phyloP scores from a whole-genome alignment of 768 basidiomycete genomes.

The Termitomyces sp. region DNA sequence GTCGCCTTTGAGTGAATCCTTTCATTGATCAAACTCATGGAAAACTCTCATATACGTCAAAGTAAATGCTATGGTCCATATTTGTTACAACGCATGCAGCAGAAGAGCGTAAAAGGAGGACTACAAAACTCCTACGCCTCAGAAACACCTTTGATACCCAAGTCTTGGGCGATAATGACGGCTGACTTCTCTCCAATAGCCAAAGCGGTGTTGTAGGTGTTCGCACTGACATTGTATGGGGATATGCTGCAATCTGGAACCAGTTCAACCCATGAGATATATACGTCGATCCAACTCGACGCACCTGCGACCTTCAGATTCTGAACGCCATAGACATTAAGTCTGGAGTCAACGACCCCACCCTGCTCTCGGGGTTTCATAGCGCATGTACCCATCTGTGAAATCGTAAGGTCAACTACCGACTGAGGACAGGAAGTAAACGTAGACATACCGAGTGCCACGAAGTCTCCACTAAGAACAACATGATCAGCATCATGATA shows the following conservation, averaged over 20 bases:
- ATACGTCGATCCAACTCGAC: slow-evolving; percentile 1
- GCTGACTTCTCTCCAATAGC: slow-evolving; percentile 63
- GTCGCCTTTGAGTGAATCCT: neutral
- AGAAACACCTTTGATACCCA: slow-evolving; percentile 23
- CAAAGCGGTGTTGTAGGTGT: slow-evolving; percentile 40
- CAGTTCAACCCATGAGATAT: neutral
- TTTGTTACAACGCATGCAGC: neutral
- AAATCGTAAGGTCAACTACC: too few relatives aligned
- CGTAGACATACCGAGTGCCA: slow-evolving; percentile 41
- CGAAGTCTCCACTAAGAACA: slow-evolving; percentile 31
- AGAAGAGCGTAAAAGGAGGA: neutral
- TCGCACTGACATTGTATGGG: slow-evolving; percentile 36
- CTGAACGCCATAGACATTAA: slow-evolving; percentile 60
- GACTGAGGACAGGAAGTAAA: too few relatives aligned
- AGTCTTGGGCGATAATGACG: slow-evolving; percentile 54
- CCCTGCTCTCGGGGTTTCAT: slow-evolving; percentile 61
- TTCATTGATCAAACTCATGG: neutral
- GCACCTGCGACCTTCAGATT: slow-evolving; percentile 58
- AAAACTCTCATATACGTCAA: neutral
- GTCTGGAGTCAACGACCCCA: slow-evolving; percentile 59
- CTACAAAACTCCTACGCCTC: neutral
- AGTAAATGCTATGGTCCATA: neutral
- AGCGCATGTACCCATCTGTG: slow-evolving; percentile 59
- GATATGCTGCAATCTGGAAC: slow-evolving; percentile 33
- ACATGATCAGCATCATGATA: neutral